Base-by-base conservation (phyloP, 257 asterid species). In the Thymus mandschuricus region DNA sequence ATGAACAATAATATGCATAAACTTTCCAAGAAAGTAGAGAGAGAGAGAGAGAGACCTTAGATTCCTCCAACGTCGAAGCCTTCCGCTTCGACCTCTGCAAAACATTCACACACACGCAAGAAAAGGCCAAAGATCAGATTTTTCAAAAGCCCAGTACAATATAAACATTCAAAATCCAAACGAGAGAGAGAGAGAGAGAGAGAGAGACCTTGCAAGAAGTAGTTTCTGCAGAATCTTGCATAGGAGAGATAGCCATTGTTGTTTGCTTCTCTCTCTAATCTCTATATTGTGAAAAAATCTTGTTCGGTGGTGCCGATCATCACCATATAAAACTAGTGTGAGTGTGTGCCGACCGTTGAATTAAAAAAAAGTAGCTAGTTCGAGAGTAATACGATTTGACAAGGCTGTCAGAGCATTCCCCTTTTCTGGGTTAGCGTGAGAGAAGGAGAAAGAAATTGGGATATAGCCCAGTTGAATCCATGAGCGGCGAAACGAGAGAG, bases 171-270 rank as follows among this genome's bases (percentile, higher is more conserved):
- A 11, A 27, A 21, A 15, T 2, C 21, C 21, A 30, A 38, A 6
- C 5, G 2, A 61, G 43, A 29, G 29, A 3, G 3, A 41, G 3
- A 10, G 9, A 41, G 6, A 33, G 68, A 68, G 52, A 65, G 77
- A 68, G 15, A 74, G 6, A 5, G 9, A 80, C 85, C 82, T 81
- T 44, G 40, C 60, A 30, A 6, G 74, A 8, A 44, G 70, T 46
- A 12, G 62, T 35, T 35, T 50, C 21, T 31, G 31, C 46, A 10
- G 74, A 43, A n/a, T 10, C 43, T 12, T 52, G 50, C 30, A 31
- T 8, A 6, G 72, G 71, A 21, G 78, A 46, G 54, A 55, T 41
- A 0, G 60, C 29, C 72, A 65, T 75, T 6, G 67, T 45, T 64
- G 4, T 28, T 21, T 35, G 41, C 29, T 46, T 3, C 41, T 3